These are phyloP conservation scores for Pleurozium schreberi DNA, from an alignment of 225 moss, liverwort and hornwort genomes.

Conservation along the genomic window DNA sequence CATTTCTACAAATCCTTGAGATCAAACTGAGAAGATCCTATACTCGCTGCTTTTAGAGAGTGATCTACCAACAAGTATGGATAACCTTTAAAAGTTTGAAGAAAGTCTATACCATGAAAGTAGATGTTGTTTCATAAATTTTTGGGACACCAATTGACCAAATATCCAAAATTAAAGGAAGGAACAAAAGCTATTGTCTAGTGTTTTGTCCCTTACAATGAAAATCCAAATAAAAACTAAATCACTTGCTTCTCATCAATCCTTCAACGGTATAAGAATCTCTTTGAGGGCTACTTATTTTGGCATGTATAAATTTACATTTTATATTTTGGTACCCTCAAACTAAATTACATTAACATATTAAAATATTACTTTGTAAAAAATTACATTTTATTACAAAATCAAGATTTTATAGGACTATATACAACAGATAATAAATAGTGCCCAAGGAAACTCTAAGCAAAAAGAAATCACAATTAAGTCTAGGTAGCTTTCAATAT, in stretches of 20 bases:
- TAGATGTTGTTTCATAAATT: no score
- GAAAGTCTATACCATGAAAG: not conserved
- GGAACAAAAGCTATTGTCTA: not conserved
- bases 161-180: no score
- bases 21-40: not conserved
- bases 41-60: not conserved
- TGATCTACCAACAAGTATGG: fast-evolving
- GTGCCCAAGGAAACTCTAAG: fast-evolving
- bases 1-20: not conserved
- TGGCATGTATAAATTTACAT: not conserved
- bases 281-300: no score
- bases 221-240: not conserved
- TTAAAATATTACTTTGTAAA: not conserved
- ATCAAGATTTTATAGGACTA: not conserved
- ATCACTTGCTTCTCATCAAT: not conserved
- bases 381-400: not conserved
- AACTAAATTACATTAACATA: not conserved
- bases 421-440: not conserved
- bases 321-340: not conserved
- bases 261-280: no score
- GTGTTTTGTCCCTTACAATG: no score
- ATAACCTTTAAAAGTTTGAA: no score
- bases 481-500: not conserved
- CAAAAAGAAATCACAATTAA: not conserved
- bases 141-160: fast-evolving